These are phyloP conservation scores for Chrysophaeum taylorii DNA, from an alignment of 352 stramenopile species.

Conservation along the genomic window DNA sequence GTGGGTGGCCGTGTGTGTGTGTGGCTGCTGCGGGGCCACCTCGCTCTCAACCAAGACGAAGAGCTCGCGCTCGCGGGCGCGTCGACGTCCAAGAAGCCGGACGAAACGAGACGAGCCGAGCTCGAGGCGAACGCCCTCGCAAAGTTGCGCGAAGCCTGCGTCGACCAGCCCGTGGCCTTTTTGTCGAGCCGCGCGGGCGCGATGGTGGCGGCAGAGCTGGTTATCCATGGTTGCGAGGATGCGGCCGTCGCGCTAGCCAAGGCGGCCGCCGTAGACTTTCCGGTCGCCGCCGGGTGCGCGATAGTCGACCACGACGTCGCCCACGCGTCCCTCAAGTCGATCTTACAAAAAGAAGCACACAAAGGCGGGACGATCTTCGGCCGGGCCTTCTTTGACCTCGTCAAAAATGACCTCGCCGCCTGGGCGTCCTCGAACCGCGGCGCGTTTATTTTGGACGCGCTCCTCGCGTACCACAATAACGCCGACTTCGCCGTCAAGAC, in stretches of 20 bases:
- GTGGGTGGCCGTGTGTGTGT: no score
- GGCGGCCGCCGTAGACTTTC: background rate
- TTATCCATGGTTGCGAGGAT: background rate
- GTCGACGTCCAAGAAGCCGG: background rate
- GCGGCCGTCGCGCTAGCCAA: background rate
- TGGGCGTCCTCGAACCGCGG: conserved; percentile 2
- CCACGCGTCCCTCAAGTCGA: background rate
- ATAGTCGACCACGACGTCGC: conserved; percentile 8
- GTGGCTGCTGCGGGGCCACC: background rate
- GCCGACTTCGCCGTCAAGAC: background rate
- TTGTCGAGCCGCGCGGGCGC: background rate
- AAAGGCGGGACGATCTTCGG: background rate
- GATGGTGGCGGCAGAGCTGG: background rate
- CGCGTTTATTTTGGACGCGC: background rate
- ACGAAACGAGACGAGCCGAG: background rate
- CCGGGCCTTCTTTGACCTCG: background rate
- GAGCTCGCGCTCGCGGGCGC: background rate
- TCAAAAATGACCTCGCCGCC: background rate
- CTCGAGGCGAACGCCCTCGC: background rate
- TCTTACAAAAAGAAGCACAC: background rate
- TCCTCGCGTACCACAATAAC: background rate
- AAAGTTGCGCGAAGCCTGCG: background rate
- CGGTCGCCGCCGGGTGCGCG: background rate
- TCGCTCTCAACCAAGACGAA: background rate
- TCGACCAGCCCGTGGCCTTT: background rate